Base-by-base conservation (phyloP, 2,329 filamentous ascomycete species). In the Pseudonectria foliicola region DNA sequence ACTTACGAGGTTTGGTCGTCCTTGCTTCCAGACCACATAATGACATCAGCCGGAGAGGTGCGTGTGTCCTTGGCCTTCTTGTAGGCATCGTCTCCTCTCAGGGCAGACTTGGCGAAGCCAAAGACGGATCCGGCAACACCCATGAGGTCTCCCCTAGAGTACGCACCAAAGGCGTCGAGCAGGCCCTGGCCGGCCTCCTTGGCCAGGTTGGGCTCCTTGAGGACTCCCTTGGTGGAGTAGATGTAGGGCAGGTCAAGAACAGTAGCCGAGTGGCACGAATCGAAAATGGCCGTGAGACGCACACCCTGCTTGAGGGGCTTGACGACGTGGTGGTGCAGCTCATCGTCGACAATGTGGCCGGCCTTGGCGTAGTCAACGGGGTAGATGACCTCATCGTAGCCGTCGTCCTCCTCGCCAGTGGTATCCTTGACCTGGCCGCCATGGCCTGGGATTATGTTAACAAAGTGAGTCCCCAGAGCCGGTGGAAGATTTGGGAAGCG, bases 11-110 rank as follows among this genome's bases (percentile, higher is more conserved):
- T 98, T 64, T 96, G 92, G 42, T 82, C 78, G 57, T 98, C 92
- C 64, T 95, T 95, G 67, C 86, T 93, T 38, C 92, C 92, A 42
- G 86, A 94, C 84, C 89, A 95, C 85, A 95, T 94, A 57, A 98
- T 78, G 23, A 98, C 92, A 62, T 98, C 92, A 26, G 92, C 92
- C 2, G 89, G 82, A 35, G 84, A 92, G 12, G 92, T 96, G 67
- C 93, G 93, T 27, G 90, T 96, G 47, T 83, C 75, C 57, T 86
- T 72, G 43, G 89, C 85, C 58, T 79, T 80, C 63, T 93, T 75
- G 61, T 88, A 82, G 13, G 82, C 81, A 25, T 82, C 77, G 48
- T 92, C 80, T 46, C 89, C 89, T 40, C 67, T 75, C 14, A 85
- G 83, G 13, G 87, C 88, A 56, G 88, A 85, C 70, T 95, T 95